A percentile compares a stretch with the other conserved stretches of the same genome.
Conservation (phyloP, 257 asterid species). For the Galeopsis tetrahit region DNA sequence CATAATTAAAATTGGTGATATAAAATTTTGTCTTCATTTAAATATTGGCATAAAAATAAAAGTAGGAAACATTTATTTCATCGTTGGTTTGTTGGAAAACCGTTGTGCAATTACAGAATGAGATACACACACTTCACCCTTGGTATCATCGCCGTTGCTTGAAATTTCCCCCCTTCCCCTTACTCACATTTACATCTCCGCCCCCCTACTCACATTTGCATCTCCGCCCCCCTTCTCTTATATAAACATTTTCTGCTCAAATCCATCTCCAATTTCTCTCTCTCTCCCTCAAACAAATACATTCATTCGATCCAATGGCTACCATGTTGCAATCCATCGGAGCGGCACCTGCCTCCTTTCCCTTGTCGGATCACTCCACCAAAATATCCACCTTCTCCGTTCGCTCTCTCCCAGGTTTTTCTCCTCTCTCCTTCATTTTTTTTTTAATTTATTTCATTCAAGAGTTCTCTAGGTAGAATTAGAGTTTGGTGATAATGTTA, state of each 20-base stretch:
- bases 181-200: not conserved
- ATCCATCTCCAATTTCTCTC: slow-evolving; percentile 5
- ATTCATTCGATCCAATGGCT: slow-evolving; percentile 43
- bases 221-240: slow-evolving; percentile 39
- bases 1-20: no score
- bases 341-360: slow-evolving; percentile 45
- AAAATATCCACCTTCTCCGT: slow-evolving; percentile 37
- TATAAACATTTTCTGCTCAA: not conserved
- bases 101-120: slow-evolving; percentile 19
- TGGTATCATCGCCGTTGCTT: slow-evolving; percentile 43
- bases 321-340: slow-evolving; percentile 57
- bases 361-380: slow-evolving; percentile 48
- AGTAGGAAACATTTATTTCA: no score
- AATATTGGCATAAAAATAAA: not conserved
- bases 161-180: not conserved
- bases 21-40: no score
- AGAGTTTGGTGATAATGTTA: not conserved
- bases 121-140: not conserved
- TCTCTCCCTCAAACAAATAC: not conserved
- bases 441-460: not conserved
- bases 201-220: slow-evolving; percentile 21
- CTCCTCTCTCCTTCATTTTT: not conserved
- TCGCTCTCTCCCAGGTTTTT: slow-evolving; percentile 35
- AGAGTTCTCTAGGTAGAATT: not conserved
- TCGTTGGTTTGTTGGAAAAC: slow-evolving; percentile 6